These are phyloP conservation scores for Afroboletus lepidellus DNA, from an alignment of 1,284 basidiomycete genomes.

Conservation along the genomic window DNA sequence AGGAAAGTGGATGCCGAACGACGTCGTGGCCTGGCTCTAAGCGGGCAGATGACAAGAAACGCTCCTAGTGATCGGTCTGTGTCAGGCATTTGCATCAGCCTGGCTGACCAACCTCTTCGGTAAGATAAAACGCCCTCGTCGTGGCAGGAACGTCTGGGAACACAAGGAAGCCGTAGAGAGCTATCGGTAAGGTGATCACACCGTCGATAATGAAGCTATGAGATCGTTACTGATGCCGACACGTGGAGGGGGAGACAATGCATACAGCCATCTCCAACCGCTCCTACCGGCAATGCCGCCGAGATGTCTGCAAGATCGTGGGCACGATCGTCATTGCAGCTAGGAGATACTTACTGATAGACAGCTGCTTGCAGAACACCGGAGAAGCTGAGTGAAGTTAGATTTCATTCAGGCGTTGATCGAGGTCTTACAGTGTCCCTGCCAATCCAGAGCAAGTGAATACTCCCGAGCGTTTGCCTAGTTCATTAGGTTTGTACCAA, in stretches of 20 bases:
- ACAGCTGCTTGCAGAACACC: constrained; percentile 69
- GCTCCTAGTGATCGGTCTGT: constrained; percentile 43
- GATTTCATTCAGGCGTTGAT: background rate
- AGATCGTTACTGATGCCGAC: background rate
- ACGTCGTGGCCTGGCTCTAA: constrained; percentile 40
- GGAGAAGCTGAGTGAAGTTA: constrained; percentile 52
- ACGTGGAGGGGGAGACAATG: constrained; percentile 7
- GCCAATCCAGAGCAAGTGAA: constrained; percentile 67
- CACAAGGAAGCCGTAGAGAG: constrained; percentile 68
- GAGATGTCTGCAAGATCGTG: constrained; percentile 42
- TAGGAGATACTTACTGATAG: constrained; percentile 42
- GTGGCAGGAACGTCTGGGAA: constrained; percentile 72
- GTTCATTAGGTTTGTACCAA: constrained; percentile 69
- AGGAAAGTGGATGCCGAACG: constrained; percentile 45
- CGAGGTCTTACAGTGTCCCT: constrained; percentile 53
- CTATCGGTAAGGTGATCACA: constrained; percentile 69
- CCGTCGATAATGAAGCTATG: constrained; percentile 70
- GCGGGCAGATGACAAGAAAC: constrained; percentile 49
- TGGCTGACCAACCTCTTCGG: constrained; percentile 44
- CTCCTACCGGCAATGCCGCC: constrained; percentile 57
- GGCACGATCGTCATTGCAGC: background rate
- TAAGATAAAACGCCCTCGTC: constrained; percentile 65
- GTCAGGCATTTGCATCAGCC: background rate
- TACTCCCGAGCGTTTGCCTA: constrained; percentile 70
- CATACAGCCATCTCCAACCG: constrained; percentile 73